Evolutionary conservation across 2,329 filamentous ascomycete genomes (phyloP).

Genomic region (Cercospora beticola): DNA sequence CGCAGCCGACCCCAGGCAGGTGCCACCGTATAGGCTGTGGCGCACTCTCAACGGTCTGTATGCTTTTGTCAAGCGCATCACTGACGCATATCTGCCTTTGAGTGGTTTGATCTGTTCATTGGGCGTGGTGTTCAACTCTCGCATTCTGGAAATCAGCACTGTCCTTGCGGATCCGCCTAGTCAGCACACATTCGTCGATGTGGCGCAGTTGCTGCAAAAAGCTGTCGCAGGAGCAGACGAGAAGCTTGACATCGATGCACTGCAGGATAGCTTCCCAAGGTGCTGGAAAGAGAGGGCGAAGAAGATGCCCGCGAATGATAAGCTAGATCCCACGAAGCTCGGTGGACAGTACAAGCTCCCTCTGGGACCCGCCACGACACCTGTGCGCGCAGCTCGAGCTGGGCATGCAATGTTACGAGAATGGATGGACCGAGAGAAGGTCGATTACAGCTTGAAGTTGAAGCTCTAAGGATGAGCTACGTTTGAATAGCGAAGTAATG

Average conservation of each 20-base stretch:
- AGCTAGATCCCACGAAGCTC: constrained; percentile 36
- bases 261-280: constrained; percentile 41
- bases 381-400: constrained; percentile 48
- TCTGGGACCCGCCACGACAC: constrained; percentile 42
- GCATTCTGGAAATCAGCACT: constrained; percentile 35
- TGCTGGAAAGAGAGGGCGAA: constrained; percentile 40
- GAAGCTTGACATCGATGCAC: constrained; percentile 38
- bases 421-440: constrained; percentile 38
- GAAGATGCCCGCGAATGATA: constrained; percentile 31
- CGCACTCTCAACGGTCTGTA: constrained; percentile 32
- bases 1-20: constrained; percentile 30
- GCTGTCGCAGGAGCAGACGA: constrained; percentile 26
- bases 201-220: constrained; percentile 22
- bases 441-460: constrained; percentile 31
- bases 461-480: constrained; percentile 23
- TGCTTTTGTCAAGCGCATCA: constrained; percentile 30
- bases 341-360: constrained; percentile 44
- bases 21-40: constrained; percentile 30
- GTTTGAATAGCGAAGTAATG: neutral
- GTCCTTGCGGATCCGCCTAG: constrained; percentile 11
- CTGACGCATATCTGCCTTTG: constrained; percentile 36
- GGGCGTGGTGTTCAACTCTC: constrained; percentile 41
- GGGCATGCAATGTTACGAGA: constrained; percentile 45
- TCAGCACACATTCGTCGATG: constrained; percentile 18
- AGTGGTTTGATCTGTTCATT: constrained; percentile 45